Conservation (phyloP, 1,139 yeast genomes). For the Entelexis sorbosivorans region DNA sequence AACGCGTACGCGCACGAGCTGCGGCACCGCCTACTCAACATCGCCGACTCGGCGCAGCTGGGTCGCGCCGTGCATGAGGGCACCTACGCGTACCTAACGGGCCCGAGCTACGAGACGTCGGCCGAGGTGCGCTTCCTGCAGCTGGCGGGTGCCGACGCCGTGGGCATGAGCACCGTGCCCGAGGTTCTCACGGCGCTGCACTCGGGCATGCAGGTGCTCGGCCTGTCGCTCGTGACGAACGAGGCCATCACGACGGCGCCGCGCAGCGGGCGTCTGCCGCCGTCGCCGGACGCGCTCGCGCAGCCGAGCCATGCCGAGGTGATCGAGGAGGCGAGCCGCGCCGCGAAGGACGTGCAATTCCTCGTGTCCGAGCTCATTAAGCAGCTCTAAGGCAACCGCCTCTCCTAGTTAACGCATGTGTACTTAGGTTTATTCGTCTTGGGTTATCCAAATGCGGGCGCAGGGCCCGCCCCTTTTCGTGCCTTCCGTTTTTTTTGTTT, state of each 20-base stretch:
- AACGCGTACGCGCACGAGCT: constrained; percentile 79
- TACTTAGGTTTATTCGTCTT: no score
- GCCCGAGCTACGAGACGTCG: constrained; percentile 88
- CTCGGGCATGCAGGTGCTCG: constrained; percentile 67
- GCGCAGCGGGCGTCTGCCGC: constrained; percentile 49
- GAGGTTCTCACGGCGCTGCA: constrained; percentile 91
- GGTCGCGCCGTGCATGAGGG: constrained; percentile 72
- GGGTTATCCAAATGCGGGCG: no score
- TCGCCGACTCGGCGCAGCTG: constrained; percentile 42
- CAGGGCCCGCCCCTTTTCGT: no score
- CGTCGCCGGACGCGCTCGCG: constrained; percentile 50
- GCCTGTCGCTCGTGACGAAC: constrained; percentile 78
- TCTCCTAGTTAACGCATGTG: no score
- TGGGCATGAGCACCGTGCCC: constrained; percentile 97
- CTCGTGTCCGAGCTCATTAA: constrained; percentile 49
- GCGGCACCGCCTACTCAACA: constrained; percentile 39
- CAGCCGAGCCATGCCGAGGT: constrained; percentile 89
- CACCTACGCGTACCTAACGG: constrained; percentile 71
- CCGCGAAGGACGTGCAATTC: constrained; percentile 66
- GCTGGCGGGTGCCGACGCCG: constrained; percentile 78
- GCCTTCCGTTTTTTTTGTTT: no score
- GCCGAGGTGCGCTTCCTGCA: constrained; percentile 79
- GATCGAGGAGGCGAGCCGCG: constrained; percentile 65
- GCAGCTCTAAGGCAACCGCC: not conserved
- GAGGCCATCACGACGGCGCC: constrained; percentile 67